Percentiles rank a stretch among this genome's conserved stretches.
phyloP scores from a whole-genome alignment of 106 monocot species.

The Platanthera guangdongensis region DNA sequence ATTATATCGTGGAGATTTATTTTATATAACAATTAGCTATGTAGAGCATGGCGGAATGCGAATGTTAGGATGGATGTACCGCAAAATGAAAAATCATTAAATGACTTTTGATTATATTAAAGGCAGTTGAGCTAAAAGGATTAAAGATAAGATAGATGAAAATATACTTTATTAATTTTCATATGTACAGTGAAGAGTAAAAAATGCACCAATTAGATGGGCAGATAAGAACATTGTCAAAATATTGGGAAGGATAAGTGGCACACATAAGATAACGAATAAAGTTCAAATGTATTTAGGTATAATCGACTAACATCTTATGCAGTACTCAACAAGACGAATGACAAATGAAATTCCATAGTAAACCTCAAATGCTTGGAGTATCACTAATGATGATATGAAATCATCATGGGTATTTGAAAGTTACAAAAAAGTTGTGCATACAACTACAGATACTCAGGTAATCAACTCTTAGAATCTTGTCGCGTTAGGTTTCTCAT shows the following conservation, averaged over 20 bases:
- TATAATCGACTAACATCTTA: neutral
- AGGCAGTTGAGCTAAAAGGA: neutral
- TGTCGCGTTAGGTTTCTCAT: neutral
- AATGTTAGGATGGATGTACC: neutral
- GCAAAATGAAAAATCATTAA: neutral
- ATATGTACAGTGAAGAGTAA: neutral
- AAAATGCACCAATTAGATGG: neutral
- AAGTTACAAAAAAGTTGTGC: neutral
- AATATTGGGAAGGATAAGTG: neutral
- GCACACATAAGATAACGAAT: neutral
- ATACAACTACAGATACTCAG: neutral
- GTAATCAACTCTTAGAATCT: neutral
- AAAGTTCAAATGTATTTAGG: neutral
- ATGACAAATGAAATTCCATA: neutral
- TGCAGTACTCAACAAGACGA: neutral
- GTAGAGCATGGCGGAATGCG: neutral
- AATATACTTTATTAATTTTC: neutral
- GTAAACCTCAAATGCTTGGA: neutral
- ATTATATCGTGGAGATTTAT: neutral
- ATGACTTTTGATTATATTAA: neutral
- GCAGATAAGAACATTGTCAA: neutral
- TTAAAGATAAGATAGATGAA: neutral
- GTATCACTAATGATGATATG: neutral
- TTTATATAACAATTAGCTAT: neutral
- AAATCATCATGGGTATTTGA: neutral